Evolutionary conservation across 2,329 filamentous ascomycete species (phyloP).

Genomic region (Elsinoe necatrix): DNA sequence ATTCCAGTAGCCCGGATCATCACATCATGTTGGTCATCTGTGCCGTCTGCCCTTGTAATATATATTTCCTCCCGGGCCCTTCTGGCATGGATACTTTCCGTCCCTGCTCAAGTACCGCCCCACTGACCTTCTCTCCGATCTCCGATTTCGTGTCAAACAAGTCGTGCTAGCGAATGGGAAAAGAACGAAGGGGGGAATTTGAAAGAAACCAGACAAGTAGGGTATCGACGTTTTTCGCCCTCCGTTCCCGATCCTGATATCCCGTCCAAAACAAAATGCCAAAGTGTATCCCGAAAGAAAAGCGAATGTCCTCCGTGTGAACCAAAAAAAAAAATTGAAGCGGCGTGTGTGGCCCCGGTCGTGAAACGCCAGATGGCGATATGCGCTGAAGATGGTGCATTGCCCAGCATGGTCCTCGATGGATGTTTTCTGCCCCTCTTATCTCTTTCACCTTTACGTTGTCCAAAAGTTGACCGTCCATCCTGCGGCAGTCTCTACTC

Average conservation of each 20-base stretch:
- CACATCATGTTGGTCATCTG: not conserved
- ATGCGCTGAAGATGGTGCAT: not conserved
- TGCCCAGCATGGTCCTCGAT: too few relatives aligned
- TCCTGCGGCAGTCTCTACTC: not conserved
- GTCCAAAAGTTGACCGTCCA: too few relatives aligned
- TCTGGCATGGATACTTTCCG: too few relatives aligned
- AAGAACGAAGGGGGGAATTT: too few relatives aligned
- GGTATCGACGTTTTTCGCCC: not conserved
- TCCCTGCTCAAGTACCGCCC: too few relatives aligned
- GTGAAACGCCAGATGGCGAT: not conserved
- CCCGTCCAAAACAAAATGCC: not conserved
- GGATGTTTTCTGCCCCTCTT: too few relatives aligned
- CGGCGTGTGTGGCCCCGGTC: too few relatives aligned
- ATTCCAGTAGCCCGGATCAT: not conserved
- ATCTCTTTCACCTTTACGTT: too few relatives aligned
- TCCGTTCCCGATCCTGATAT: not conserved
- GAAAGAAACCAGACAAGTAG: not conserved
- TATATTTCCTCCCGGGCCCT: not conserved
- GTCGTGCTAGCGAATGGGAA: not conserved
- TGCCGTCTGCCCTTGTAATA: not conserved
- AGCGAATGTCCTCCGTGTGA: not conserved
- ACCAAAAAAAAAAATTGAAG: too few relatives aligned
- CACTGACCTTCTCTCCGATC: too few relatives aligned
- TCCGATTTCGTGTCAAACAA: too few relatives aligned
- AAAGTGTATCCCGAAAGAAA: not conserved